Evolutionary conservation across 176 grass and related monocot genomes (phyloP).

Genomic region (Avena atlantica): DNA sequence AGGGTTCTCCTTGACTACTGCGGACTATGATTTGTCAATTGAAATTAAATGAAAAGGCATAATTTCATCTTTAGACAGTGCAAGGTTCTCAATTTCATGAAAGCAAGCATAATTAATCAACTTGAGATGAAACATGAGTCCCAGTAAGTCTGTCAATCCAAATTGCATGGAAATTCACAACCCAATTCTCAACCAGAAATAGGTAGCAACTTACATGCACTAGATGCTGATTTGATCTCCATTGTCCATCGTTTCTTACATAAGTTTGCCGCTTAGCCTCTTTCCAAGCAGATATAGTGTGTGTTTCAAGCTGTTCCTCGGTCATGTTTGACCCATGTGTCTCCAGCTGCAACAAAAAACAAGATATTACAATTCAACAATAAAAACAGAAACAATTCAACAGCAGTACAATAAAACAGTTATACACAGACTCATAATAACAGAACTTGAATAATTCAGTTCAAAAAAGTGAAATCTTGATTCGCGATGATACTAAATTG

Average conservation of each 20-base stretch:
- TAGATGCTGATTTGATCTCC: slow-evolving; percentile 65
- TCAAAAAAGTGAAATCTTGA: background rate
- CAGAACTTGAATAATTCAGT: background rate
- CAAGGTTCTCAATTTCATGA: background rate
- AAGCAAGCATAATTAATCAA: background rate
- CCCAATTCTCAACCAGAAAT: slow-evolving; percentile 7
- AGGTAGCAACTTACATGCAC: slow-evolving; percentile 70
- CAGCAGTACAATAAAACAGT: background rate
- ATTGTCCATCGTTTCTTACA: slow-evolving; percentile 61
- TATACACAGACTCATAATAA: background rate
- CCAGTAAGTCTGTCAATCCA: background rate
- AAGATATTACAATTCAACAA: background rate
- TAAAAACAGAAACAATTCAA: background rate
- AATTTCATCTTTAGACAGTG: slow-evolving; percentile 16
- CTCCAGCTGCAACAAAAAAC: slow-evolving; percentile 80
- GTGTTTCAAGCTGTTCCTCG: slow-evolving; percentile 95
- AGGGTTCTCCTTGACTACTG: background rate
- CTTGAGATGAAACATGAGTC: background rate
- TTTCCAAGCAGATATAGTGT: slow-evolving; percentile 99
- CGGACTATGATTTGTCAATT: background rate
- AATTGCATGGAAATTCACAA: background rate
- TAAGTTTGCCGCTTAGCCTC: slow-evolving; percentile 82
- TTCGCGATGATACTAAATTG: background rate
- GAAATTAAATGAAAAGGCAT: background rate
- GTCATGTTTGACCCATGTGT: slow-evolving; percentile 89